Evolutionary conservation across 208 protist genomes (phyloP).

Genomic region (Crithidia brevicula): DNA sequence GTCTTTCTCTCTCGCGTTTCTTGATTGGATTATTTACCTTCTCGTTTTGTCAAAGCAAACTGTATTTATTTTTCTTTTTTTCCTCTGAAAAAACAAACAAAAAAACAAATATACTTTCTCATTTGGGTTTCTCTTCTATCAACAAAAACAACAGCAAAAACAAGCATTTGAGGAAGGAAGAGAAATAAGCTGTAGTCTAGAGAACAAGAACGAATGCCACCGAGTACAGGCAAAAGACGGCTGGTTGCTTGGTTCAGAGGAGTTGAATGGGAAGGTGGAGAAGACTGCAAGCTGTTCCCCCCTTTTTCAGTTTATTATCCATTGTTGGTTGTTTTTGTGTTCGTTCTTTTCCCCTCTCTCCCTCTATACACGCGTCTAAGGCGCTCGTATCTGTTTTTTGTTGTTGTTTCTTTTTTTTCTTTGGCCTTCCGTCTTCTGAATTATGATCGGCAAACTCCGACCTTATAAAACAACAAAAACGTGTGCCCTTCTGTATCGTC

Average conservation of each 20-base stretch:
- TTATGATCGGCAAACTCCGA: no score
- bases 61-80: conserved; percentile 1
- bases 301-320: no score
- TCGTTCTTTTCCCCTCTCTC: not conserved
- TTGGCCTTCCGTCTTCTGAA: not conserved
- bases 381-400: not conserved
- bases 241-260: not conserved
- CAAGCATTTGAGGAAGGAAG: no score
- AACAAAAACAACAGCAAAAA: not conserved
- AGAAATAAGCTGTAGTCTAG: not conserved
- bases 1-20: no score
- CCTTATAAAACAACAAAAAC: no score
- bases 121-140: conserved; percentile 1
- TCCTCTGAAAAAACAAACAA: conserved; percentile 3
- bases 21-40: not conserved
- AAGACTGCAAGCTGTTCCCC: not conserved
- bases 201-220: not conserved
- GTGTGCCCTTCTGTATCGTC: no score
- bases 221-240: not conserved
- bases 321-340: not conserved
- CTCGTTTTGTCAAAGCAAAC: not conserved
- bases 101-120: no score
- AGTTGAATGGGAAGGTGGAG: not conserved
- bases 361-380: not conserved
- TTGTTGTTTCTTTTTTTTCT: not conserved